These are phyloP conservation scores for Vicia sativa DNA, from an alignment of 306 rosid genomes.

Conservation along the genomic window DNA sequence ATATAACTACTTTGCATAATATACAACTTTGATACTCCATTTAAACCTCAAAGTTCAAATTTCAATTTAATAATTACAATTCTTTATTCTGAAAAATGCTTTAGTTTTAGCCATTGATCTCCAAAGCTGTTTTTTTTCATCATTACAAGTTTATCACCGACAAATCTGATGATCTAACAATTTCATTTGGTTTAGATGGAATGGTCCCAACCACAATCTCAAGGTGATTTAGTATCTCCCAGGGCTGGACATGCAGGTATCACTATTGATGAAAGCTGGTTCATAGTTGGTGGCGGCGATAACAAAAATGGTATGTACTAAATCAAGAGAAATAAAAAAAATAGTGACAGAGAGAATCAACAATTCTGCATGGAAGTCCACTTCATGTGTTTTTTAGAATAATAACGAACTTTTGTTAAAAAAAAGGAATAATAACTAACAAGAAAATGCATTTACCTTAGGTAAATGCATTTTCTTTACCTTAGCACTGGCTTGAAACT, in stretches of 20 bases:
- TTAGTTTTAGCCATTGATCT: constrained; percentile 26
- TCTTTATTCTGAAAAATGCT: constrained; percentile 32
- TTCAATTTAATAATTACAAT: constrained; percentile 27
- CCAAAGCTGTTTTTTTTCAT: background rate
- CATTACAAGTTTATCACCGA: constrained; percentile 38
- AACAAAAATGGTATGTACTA: constrained; percentile 73
- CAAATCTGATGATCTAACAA: constrained; percentile 28
- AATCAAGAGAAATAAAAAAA: constrained; percentile 7
- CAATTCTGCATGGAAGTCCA: constrained; percentile 24
- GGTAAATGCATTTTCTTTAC: constrained; percentile 15
- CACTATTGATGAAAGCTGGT: constrained; percentile 79
- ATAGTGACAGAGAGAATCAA: constrained; percentile 21
- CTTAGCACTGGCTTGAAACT: background rate
- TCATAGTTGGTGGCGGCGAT: constrained; percentile 96
- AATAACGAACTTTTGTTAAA: background rate
- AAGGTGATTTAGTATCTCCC: constrained; percentile 81
- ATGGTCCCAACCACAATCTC: constrained; percentile 93
- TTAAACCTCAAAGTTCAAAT: constrained; percentile 7
- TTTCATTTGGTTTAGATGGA: constrained; percentile 67
- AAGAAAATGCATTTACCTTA: constrained; percentile 13
- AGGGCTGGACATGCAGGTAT: constrained; percentile 97
- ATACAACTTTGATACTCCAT: constrained; percentile 24
- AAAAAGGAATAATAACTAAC: background rate
- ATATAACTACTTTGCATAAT: constrained; percentile 10
- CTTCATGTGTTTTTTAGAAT: constrained; percentile 21